Percentiles rank a stretch among this genome's conserved stretches.
These are phyloP conservation scores for Anacardium occidentale DNA, from an alignment of 345 rosid species.

Conservation along the genomic window DNA sequence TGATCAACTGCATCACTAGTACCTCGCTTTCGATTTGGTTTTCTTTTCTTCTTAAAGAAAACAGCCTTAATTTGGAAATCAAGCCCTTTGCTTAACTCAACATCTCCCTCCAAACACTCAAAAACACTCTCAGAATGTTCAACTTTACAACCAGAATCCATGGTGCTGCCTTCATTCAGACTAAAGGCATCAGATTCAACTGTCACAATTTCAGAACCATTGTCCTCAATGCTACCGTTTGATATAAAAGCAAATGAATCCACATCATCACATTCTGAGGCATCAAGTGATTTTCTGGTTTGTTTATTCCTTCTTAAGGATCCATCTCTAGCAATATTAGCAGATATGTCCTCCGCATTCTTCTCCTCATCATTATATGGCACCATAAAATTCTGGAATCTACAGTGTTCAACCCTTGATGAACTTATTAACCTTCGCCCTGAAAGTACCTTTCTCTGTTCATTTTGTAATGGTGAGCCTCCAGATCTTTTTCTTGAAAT, in stretches of 20 bases:
- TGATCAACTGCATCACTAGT: slow-evolving; percentile 48
- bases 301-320: slow-evolving; percentile 42
- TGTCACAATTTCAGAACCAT: slow-evolving; percentile 63
- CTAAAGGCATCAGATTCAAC: slow-evolving; percentile 61
- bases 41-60: slow-evolving; percentile 74
- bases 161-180: slow-evolving; percentile 53
- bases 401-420: slow-evolving; percentile 41
- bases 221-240: slow-evolving; percentile 61
- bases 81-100: slow-evolving; percentile 58
- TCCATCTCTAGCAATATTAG: slow-evolving; percentile 36
- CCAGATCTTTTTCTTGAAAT: slow-evolving; percentile 71
- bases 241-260: slow-evolving; percentile 51
- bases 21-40: slow-evolving; percentile 52
- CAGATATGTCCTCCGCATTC: slow-evolving; percentile 35
- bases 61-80: slow-evolving; percentile 67
- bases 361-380: slow-evolving; percentile 44
- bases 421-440: slow-evolving; percentile 56
- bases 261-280: slow-evolving; percentile 49
- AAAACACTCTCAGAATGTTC: slow-evolving; percentile 44
- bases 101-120: slow-evolving; percentile 56
- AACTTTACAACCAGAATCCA: slow-evolving; percentile 54
- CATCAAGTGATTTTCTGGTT: slow-evolving; percentile 48
- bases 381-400: slow-evolving; percentile 35
- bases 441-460: slow-evolving; percentile 34
- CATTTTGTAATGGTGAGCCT: slow-evolving; percentile 42